Percentiles rank a stretch among this genome's conserved stretches.
phyloP scores from a whole-genome alignment of 2,329 filamentous ascomycete species.

The Ilyonectria sp. region DNA sequence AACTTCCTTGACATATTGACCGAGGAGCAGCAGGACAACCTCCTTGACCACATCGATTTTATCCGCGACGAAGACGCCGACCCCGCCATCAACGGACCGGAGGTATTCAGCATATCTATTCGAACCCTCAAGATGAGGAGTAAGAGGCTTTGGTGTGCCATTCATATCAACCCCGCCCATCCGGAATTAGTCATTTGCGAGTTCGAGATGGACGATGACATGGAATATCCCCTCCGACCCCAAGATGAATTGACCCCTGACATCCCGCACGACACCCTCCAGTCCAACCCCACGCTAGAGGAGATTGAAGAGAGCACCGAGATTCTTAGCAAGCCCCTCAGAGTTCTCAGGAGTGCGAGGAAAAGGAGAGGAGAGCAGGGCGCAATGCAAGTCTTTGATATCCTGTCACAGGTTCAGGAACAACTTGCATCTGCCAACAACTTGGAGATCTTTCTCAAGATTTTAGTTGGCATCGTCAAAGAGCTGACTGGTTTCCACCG shows the following conservation, averaged over 20 bases:
- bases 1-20: slow-evolving; percentile 88
- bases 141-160: slow-evolving; percentile 88
- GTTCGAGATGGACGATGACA: slow-evolving; percentile 88
- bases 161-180: slow-evolving; percentile 80
- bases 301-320: slow-evolving; percentile 84
- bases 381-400: slow-evolving; percentile 91
- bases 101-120: slow-evolving; percentile 86
- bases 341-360: slow-evolving; percentile 81
- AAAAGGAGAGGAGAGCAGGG: slow-evolving; percentile 84
- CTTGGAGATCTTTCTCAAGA: slow-evolving; percentile 82
- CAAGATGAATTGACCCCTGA: slow-evolving; percentile 72
- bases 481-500: slow-evolving; percentile 93
- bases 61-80: slow-evolving; percentile 87
- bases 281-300: slow-evolving; percentile 79
- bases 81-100: slow-evolving; percentile 81
- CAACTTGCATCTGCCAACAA: slow-evolving; percentile 82
- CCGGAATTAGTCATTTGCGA: slow-evolving; percentile 86
- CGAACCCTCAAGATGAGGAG: slow-evolving; percentile 69
- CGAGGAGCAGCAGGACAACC: slow-evolving; percentile 86
- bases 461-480: slow-evolving; percentile 88
- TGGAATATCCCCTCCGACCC: slow-evolving; percentile 76
- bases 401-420: slow-evolving; percentile 92
- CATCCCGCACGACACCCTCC: slow-evolving; percentile 80
- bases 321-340: slow-evolving; percentile 81
- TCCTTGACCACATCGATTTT: slow-evolving; percentile 90